phyloP scores from a whole-genome alignment of 768 basidiomycete species.

The Lentinus brumalis region DNA sequence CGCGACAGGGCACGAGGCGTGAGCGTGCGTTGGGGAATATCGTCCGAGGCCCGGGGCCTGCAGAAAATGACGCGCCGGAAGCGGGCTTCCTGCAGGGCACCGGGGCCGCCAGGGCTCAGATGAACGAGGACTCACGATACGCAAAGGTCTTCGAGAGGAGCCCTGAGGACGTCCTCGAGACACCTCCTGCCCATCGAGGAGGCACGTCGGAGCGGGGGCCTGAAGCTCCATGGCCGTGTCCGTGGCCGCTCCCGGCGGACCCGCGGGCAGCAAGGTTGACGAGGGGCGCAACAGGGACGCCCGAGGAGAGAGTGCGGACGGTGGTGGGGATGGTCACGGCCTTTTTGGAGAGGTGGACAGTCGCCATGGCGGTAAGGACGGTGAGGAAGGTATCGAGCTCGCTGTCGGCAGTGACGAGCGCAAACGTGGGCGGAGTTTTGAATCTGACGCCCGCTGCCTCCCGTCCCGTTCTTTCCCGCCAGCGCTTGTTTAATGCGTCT shows the following conservation, averaged over 20 bases:
- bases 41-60: neutral
- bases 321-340: conserved; percentile 82
- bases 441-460: conserved; percentile 17
- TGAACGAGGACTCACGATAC: conserved; percentile 50
- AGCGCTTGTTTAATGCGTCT: neutral
- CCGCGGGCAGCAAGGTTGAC: conserved; percentile 74
- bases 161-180: conserved; percentile 51
- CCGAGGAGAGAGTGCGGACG: conserved; percentile 74
- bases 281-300: conserved; percentile 74
- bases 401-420: conserved; percentile 25
- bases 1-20: conserved; percentile 3
- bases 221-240: conserved; percentile 54
- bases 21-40: neutral
- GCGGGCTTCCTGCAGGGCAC: neutral
- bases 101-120: neutral
- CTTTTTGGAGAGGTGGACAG: conserved; percentile 76
- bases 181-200: conserved; percentile 63
- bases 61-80: conserved; percentile 2
- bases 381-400: conserved; percentile 20
- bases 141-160: conserved; percentile 66
- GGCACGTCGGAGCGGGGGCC: conserved; percentile 63
- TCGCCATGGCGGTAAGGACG: conserved; percentile 52
- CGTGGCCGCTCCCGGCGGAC: conserved; percentile 53
- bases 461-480: conserved; percentile 23
- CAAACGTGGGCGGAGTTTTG: conserved; percentile 25